Base-by-base conservation (phyloP, 805 yeast genomes). In the Yamadazyma insecticola region DNA sequence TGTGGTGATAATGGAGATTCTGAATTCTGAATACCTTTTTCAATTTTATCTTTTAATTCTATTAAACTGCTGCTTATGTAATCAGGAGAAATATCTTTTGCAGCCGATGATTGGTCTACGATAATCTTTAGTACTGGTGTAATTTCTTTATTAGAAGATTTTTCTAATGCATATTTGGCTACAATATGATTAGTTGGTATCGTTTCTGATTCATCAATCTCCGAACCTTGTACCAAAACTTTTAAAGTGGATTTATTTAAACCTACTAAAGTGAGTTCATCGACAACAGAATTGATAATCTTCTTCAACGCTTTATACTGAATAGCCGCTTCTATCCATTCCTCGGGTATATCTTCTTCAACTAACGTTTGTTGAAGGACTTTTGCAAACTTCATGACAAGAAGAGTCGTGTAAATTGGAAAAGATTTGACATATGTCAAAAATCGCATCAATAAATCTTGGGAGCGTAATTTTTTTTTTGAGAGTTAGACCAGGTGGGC, bases 241-340 rank as follows among this genome's bases (percentile, higher is more conserved):
- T 63, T 63, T 40, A 50, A 42, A 24, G 56, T 65, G 16, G 74
- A 69, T 36, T 64, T 67, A 24, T 71, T 67, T 15, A 81, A 53
- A 0, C 89, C 89, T 20, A 77, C 50, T n/a, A 53, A 51, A 26
- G 68, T 65, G 25, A 83, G 65, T 54, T 82, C 90, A 19, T 63
- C 57, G 11, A 81, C 88, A 11, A 82, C 83, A 37, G 63, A 66
- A 37, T 72, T 72, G 36, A 82, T 80, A 35, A 76, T 67, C 48
- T 82, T 83, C 49, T 82, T 82, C 36, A 82, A 52, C 3, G 76
- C 70, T 50, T 82, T 82, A 51, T 82, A 82, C 42, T 81, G 84
- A 27, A 82, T 81, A 10, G 88, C 84, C 5, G 74, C 70, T 17
- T 64, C 70, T 0, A 72, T 58, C 92, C 92, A 82, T 14, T 75